Base-by-base conservation (phyloP, 2,329 filamentous ascomycete species). In the Cucurbitaria berberidis region DNA sequence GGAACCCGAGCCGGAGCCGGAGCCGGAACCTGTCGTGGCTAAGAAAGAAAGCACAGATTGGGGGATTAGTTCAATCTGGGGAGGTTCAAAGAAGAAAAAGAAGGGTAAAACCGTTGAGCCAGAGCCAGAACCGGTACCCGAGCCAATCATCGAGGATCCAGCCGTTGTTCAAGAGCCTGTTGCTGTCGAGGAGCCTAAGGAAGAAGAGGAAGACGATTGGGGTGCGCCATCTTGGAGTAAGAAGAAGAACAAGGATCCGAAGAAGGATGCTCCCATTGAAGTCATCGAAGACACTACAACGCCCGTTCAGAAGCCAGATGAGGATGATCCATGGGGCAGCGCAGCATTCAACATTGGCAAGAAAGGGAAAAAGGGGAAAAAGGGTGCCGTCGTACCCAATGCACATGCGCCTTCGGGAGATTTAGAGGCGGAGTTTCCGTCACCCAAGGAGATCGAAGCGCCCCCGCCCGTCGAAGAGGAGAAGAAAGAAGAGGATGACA, bases 201-300 rank as follows among this genome's bases (percentile, higher is more conserved):
- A 71, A 15, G 78, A 80, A 24, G 75, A 77, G 13, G 81, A 83
- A 48, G 82, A 82, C 51, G 83, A 84, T 60, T 84, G 84, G 68
- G 80, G 77, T 53, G 80, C 81, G 42, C 86, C 84, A 78, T 82
- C 81, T 27, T 83, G 80, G 45, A 78, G 81, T 5, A 84, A 82
- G 55, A 85, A 69, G 47, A 74, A 68, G 53, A 63, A 74, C 52
- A 78, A 65, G 36, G 60, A 59, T 21, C 65, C 68, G 8, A 73
- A 72, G 59, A 79, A 77, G 56, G 75, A 77, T 40, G 72, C 68
- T 13, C 66, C 72, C 7, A 57, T 76, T 21, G 74, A 76, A 29
- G 71, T 75, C 22, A 69, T 77, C 21, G 72, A 76, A 18, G 77
- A 79, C 44, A 67, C 66, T 3, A 73, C 71, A 26, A 70, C 68